Evolutionary conservation across 2,329 filamentous ascomycete species (phyloP).

Genomic region (Fusarium redolens): DNA sequence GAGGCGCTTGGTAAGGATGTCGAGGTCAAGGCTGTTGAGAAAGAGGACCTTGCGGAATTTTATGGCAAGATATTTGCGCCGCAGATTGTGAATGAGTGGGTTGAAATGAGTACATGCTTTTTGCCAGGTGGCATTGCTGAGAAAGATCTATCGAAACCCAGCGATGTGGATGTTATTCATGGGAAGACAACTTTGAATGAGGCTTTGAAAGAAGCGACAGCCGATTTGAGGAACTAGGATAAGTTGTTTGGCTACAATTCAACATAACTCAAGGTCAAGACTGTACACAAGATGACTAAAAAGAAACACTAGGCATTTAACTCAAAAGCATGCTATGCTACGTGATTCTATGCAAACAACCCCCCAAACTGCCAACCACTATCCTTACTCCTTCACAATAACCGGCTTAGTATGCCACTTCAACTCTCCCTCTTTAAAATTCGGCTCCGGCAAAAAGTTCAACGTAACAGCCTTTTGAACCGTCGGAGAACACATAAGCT

Average conservation of each 20-base stretch:
- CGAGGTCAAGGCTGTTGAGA: constrained; percentile 44
- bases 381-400: not conserved
- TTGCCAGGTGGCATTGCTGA: constrained; percentile 43
- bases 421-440: constrained; percentile 15
- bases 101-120: constrained; percentile 48
- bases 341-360: not conserved
- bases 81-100: constrained; percentile 41
- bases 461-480: constrained; percentile 25
- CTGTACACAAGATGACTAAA: accelerated
- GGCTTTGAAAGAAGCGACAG: constrained; percentile 16
- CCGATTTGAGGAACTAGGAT: not conserved
- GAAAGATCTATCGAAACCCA: constrained; percentile 18
- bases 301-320: not conserved
- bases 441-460: constrained; percentile 26
- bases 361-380: accelerated
- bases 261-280: accelerated
- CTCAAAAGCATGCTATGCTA: not conserved
- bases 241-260: accelerated
- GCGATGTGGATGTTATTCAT: constrained; percentile 32
- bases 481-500: constrained; percentile 25
- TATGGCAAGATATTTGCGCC: constrained; percentile 41
- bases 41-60: constrained; percentile 34
- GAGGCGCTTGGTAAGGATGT: constrained; percentile 43
- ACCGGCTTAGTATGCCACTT: constrained; percentile 25
- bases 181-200: constrained; percentile 37